Conservation (phyloP, 208 protist genomes). For the Willaertia magna region DNA sequence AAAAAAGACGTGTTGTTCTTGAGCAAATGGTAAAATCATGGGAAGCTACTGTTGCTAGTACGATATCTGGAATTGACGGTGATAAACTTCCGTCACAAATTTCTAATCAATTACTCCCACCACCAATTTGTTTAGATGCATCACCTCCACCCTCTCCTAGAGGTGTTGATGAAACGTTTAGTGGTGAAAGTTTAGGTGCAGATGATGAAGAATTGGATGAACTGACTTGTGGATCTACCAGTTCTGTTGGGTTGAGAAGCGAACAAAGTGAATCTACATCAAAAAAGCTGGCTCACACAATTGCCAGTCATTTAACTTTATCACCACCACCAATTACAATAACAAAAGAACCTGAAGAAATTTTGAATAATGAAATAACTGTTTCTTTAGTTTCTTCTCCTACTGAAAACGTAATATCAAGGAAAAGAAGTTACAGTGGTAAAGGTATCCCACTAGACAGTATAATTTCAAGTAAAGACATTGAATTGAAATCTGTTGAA, state of each 20-base stretch:
- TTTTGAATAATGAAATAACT: neutral
- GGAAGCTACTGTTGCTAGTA: neutral
- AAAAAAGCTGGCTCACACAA: neutral
- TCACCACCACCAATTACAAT: neutral
- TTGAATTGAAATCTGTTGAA: too few relatives aligned
- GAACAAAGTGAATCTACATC: neutral
- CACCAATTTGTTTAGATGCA: neutral
- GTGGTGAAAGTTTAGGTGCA: neutral
- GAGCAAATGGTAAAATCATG: neutral
- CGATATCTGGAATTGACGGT: neutral
- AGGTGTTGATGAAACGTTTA: neutral
- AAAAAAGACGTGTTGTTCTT: neutral
- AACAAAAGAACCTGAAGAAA: too few relatives aligned
- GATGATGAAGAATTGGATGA: neutral
- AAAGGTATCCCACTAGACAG: too few relatives aligned
- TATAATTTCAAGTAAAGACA: too few relatives aligned
- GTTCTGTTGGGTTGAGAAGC: neutral
- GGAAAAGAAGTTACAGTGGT: too few relatives aligned
- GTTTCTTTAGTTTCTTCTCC: neutral
- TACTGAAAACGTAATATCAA: neutral
- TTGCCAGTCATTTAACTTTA: neutral
- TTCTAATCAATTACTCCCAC: neutral
- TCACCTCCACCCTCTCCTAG: neutral
- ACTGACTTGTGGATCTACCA: neutral
- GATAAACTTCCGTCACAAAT: neutral